Evolutionary conservation across 2,329 filamentous ascomycete genomes (phyloP).

Genomic region (Nothophoma quercina): DNA sequence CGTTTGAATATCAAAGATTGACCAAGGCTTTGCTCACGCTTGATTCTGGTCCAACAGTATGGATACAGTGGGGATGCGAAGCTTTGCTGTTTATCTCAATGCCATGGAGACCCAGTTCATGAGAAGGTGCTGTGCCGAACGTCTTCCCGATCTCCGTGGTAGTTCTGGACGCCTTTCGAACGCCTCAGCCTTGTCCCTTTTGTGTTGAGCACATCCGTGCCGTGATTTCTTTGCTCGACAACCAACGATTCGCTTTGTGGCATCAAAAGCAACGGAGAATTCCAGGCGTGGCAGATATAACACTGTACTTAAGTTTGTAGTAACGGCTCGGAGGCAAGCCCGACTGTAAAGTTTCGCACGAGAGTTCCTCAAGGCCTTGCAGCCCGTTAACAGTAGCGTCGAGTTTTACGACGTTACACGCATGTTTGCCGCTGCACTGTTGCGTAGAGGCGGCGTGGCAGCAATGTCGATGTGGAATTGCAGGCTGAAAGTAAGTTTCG

Average conservation of each 20-base stretch:
- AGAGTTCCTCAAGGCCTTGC: not conserved
- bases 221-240: not conserved
- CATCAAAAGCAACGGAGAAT: not conserved
- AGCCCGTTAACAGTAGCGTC: not conserved
- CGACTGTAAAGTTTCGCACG: not conserved
- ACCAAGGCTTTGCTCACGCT: no score
- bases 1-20: no score
- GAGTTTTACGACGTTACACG: not conserved
- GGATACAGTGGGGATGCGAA: no score
- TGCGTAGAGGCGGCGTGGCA: not conserved
- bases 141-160: not conserved
- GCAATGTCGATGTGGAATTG: not conserved
- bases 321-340: not conserved
- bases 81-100: no score
- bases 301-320: not conserved
- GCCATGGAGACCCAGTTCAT: no score
- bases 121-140: no score
- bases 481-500: no score
- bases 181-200: not conserved
- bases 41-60: no score
- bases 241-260: not conserved
- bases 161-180: slow-evolving; percentile 1
- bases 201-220: not conserved
- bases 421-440: not conserved
- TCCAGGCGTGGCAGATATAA: not conserved